Percentiles rank a stretch among this genome's conserved stretches.
Evolutionary conservation across 768 basidiomycete genomes (phyloP).

Genomic region (Lyophyllum semitale): DNA sequence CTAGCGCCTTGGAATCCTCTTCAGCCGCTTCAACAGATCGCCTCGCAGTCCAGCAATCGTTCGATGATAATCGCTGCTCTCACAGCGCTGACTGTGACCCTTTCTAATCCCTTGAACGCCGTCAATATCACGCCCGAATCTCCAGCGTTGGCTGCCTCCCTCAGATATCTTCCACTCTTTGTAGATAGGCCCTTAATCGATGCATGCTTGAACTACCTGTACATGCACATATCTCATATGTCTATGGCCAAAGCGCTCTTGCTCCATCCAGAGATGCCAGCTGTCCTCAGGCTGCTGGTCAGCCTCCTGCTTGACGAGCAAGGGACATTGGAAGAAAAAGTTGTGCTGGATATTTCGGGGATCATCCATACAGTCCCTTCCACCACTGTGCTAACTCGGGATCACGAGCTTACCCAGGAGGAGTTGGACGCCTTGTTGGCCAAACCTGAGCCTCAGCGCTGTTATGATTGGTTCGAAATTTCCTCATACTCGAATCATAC

Average conservation of each 20-base stretch:
- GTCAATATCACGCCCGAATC: slow-evolving; percentile 55
- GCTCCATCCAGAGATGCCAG: slow-evolving; percentile 68
- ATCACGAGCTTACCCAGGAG: slow-evolving; percentile 71
- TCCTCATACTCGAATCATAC: not conserved
- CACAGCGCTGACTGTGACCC: slow-evolving; percentile 58
- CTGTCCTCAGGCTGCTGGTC: slow-evolving; percentile 67
- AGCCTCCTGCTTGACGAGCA: slow-evolving; percentile 72
- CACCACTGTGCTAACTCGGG: slow-evolving; percentile 43
- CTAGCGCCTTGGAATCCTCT: slow-evolving; percentile 50
- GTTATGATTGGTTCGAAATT: slow-evolving; percentile 72
- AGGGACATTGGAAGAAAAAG: slow-evolving; percentile 55
- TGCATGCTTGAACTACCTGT: slow-evolving; percentile 73
- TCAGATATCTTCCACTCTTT: slow-evolving; percentile 75
- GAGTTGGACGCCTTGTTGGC: slow-evolving; percentile 62
- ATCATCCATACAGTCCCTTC: slow-evolving; percentile 60
- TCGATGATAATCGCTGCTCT: slow-evolving; percentile 72
- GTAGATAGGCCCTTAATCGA: slow-evolving; percentile 70
- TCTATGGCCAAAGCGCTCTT: slow-evolving; percentile 79
- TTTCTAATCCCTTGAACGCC: slow-evolving; percentile 62
- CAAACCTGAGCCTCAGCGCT: slow-evolving; percentile 74
- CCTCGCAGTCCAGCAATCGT: slow-evolving; percentile 64
- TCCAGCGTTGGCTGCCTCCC: slow-evolving; percentile 59
- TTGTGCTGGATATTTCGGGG: slow-evolving; percentile 63
- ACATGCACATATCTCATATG: slow-evolving; percentile 72
- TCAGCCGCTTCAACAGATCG: slow-evolving; percentile 55